Conservation (phyloP, 495 filamentous ascomycete genomes). For the Darksidea phi region DNA sequence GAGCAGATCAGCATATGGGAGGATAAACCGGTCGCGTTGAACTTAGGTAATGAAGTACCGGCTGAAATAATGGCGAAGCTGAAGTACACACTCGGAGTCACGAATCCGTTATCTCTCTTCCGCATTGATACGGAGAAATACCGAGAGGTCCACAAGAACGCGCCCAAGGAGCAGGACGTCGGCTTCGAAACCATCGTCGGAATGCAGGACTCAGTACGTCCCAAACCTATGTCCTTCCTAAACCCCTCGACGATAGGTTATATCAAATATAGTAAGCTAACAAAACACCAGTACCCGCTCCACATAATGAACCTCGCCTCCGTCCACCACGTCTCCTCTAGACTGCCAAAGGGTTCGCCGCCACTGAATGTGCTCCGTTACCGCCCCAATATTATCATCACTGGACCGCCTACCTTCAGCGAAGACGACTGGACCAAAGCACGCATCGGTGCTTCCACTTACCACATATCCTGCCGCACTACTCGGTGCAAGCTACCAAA, state of each 20-base stretch:
- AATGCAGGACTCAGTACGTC: constrained; percentile 76
- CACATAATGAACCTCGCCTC: constrained; percentile 76
- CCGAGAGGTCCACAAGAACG: constrained; percentile 71
- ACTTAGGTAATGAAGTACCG: constrained; percentile 54
- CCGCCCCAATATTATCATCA: constrained; percentile 78
- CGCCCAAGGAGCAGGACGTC: constrained; percentile 63
- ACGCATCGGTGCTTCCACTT: constrained; percentile 52
- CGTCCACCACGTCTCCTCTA: constrained; percentile 58
- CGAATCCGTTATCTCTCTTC: constrained; percentile 68
- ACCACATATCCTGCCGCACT: constrained; percentile 68
- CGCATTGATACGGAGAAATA: constrained; percentile 60
- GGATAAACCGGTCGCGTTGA: constrained; percentile 55
- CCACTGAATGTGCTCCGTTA: constrained; percentile 68
- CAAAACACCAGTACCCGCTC: constrained; percentile 64
- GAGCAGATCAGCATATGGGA: constrained; percentile 77
- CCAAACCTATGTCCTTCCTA: not conserved
- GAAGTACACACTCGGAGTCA: constrained; percentile 60
- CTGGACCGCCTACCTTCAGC: constrained; percentile 59
- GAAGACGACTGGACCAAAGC: constrained; percentile 83
- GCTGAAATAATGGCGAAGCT: constrained; percentile 50
- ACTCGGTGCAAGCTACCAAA: constrained; percentile 79
- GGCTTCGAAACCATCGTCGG: constrained; percentile 76
- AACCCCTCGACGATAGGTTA: not conserved
- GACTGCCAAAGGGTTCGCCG: constrained; percentile 31
- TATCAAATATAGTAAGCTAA: constrained; percentile 2